Conservation (phyloP, 2,329 filamentous ascomycete genomes). For the Colletotrichum sp. region DNA sequence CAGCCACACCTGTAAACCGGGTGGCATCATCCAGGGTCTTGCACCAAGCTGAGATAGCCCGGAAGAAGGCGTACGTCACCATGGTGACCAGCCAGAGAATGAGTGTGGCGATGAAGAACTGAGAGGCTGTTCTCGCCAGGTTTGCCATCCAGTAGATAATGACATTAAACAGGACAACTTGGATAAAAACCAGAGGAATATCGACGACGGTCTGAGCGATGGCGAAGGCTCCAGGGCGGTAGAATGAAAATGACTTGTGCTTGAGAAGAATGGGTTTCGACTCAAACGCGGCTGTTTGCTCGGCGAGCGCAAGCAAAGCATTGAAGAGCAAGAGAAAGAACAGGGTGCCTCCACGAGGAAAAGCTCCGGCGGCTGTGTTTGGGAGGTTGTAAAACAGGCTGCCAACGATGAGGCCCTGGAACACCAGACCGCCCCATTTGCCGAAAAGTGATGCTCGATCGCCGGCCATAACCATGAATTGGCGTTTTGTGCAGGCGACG, state of each 20-base stretch:
- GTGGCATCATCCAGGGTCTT: conserved; percentile 51
- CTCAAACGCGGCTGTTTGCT: conserved; percentile 65
- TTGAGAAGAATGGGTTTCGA: conserved; percentile 71
- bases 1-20: conserved; percentile 30
- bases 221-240: conserved; percentile 65
- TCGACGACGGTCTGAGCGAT: conserved; percentile 40
- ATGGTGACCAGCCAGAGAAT: conserved; percentile 59
- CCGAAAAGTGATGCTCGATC: conserved; percentile 35
- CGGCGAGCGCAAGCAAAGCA: conserved; percentile 63
- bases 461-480: conserved; percentile 36
- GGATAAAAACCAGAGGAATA: conserved; percentile 60
- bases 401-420: conserved; percentile 36
- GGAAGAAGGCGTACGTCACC: conserved; percentile 60
- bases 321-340: conserved; percentile 70
- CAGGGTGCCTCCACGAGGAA: conserved; percentile 64
- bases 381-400: conserved; percentile 35
- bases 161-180: conserved; percentile 63
- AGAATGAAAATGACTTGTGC: conserved; percentile 74
- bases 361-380: conserved; percentile 51
- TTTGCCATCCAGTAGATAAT: conserved; percentile 67
- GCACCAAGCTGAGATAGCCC: conserved; percentile 51
- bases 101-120: conserved; percentile 66
- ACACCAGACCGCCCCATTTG: conserved; percentile 38
- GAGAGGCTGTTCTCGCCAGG: conserved; percentile 58
- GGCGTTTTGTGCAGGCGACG: conserved; percentile 45